Conservation (phyloP, 306 rosid genomes). For the Cicer judaicum region DNA sequence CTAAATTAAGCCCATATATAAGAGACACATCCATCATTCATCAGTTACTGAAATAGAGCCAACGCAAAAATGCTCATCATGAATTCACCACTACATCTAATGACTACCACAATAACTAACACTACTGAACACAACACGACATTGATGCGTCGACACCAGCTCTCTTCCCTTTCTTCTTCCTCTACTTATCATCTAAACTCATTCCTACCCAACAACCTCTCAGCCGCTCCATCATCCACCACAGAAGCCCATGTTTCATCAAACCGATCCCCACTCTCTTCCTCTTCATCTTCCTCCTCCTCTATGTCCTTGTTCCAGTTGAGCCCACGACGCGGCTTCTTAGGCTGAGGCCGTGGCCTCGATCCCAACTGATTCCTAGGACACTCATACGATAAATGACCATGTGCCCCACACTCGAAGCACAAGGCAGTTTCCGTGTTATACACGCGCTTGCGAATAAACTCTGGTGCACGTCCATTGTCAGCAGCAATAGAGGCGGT, state of each 20-base stretch:
- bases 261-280: slow-evolving; percentile 49
- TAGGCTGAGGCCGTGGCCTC: slow-evolving; percentile 57
- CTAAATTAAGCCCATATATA: slow-evolving; percentile 3
- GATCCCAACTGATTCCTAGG: slow-evolving; percentile 78
- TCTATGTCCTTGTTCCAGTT: background rate
- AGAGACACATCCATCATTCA: background rate
- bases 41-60: background rate
- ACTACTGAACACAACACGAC: background rate
- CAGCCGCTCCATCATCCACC: slow-evolving; percentile 67
- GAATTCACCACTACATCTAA: background rate
- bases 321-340: slow-evolving; percentile 45
- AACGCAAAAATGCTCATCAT: background rate
- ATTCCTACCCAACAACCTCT: slow-evolving; percentile 49
- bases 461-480: slow-evolving; percentile 87
- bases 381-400: slow-evolving; percentile 86
- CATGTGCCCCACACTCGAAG: slow-evolving; percentile 80
- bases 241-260: slow-evolving; percentile 89
- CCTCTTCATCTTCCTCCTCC: background rate
- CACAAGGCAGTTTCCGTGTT: slow-evolving; percentile 74
- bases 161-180: slow-evolving; percentile 64
- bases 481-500: slow-evolving; percentile 81
- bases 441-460: slow-evolving; percentile 71
- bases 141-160: background rate
- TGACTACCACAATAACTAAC: background rate
- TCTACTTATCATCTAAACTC: slow-evolving; percentile 51